A percentile compares a stretch with the other conserved stretches of the same genome.
These are phyloP conservation scores for Eutrema salsugineum DNA, from an alignment of 441 rosid species.

Conservation along the genomic window DNA sequence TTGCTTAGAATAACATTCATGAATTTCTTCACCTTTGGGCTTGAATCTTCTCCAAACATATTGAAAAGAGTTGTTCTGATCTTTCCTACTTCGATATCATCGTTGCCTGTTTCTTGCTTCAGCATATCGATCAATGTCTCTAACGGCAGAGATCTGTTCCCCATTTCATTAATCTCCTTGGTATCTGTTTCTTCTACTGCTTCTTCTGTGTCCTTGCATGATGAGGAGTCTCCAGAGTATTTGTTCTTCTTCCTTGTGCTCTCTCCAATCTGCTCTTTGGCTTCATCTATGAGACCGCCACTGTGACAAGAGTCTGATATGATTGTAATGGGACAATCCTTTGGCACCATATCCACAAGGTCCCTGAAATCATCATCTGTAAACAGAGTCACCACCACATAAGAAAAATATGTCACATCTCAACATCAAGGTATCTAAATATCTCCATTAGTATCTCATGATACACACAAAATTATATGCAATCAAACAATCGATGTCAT, in stretches of 20 bases:
- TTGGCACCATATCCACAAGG: constrained; percentile 59
- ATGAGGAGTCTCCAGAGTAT: constrained; percentile 35
- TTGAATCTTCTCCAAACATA: constrained; percentile 75
- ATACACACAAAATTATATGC: background rate
- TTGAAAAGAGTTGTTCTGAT: constrained; percentile 74
- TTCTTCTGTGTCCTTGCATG: constrained; percentile 33
- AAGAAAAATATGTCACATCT: background rate
- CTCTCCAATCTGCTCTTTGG: constrained; percentile 89
- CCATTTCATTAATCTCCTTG: constrained; percentile 30
- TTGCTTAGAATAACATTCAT: constrained; percentile 61
- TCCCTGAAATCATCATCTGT: constrained; percentile 86
- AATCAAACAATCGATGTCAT: background rate
- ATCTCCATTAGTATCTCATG: background rate
- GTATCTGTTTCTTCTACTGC: background rate
- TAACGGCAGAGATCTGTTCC: constrained; percentile 59
- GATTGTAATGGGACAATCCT: constrained; percentile 56
- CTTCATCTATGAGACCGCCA: constrained; percentile 78
- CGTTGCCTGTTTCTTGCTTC: constrained; percentile 80
- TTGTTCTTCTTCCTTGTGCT: constrained; percentile 48
- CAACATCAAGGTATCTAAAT: background rate
- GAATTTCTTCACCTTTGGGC: constrained; percentile 87
- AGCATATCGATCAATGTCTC: constrained; percentile 70
- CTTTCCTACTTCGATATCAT: constrained; percentile 76
- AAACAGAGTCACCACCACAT: background rate
- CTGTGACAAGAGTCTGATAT: constrained; percentile 86